phyloP scores from a whole-genome alignment of 345 rosid species.

The Populus pruinosa region DNA sequence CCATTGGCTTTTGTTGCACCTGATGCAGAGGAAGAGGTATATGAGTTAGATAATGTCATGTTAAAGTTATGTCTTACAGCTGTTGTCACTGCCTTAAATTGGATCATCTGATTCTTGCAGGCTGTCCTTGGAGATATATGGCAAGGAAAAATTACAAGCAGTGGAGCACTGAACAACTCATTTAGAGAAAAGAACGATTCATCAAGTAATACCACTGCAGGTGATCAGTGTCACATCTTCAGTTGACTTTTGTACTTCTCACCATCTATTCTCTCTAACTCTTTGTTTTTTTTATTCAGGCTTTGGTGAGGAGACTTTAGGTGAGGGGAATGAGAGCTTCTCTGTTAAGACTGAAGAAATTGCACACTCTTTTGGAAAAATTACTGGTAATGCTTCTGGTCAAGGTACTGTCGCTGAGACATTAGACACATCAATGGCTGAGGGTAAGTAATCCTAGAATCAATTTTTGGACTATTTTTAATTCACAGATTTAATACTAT shows the following conservation, averaged over 20 bases:
- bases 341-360: slow-evolving; percentile 6
- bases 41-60: neutral
- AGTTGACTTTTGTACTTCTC: neutral
- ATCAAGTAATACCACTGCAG: slow-evolving; percentile 16
- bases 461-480: neutral
- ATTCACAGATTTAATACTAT: neutral
- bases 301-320: slow-evolving; percentile 1
- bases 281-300: slow-evolving; percentile 4
- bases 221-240: neutral
- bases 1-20: slow-evolving; percentile 26
- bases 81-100: neutral
- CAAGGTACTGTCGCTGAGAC: slow-evolving; percentile 17
- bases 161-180: neutral
- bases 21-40: slow-evolving; percentile 25
- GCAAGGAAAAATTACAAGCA: slow-evolving; percentile 21
- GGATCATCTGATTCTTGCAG: slow-evolving; percentile 3
- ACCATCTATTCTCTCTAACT: neutral
- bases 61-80: neutral
- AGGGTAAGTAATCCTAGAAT: slow-evolving; percentile 19
- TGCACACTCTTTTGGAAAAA: slow-evolving; percentile 1
- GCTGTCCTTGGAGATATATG: slow-evolving; percentile 18
- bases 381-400: neutral
- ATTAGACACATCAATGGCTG: slow-evolving; percentile 6
- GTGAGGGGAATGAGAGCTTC: slow-evolving; percentile 3
- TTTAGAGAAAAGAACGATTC: neutral